Evolutionary conservation across 345 rosid genomes (phyloP).

Genomic region (Corchorus olitorius): DNA sequence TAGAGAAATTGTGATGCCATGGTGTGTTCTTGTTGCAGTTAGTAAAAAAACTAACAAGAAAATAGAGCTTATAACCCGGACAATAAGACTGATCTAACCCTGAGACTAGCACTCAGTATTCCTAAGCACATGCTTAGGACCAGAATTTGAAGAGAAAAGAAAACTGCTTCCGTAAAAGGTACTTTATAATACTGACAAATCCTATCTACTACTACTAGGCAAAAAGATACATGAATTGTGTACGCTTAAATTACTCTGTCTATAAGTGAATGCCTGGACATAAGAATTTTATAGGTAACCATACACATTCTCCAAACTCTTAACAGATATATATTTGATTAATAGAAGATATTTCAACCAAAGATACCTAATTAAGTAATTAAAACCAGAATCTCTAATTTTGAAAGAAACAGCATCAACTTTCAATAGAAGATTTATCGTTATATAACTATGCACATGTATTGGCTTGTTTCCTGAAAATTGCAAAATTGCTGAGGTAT

Average conservation of each 20-base stretch:
- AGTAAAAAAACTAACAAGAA: background rate
- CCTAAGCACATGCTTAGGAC: too few relatives aligned
- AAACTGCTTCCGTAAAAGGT: background rate
- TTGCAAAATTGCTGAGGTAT: slow-evolving; percentile 15
- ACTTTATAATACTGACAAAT: background rate
- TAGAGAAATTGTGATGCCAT: background rate
- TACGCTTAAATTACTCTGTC: background rate
- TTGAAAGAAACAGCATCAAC: slow-evolving; percentile 18
- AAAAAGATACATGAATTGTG: background rate
- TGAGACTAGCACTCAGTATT: background rate
- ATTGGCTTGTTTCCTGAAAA: slow-evolving; percentile 22
- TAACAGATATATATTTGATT: background rate
- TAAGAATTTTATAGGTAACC: background rate
- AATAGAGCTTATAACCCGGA: background rate
- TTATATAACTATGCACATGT: slow-evolving; percentile 12
- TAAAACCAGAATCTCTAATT: slow-evolving; percentile 12
- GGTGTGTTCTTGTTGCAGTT: background rate
- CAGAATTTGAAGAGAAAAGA: background rate
- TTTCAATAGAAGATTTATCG: slow-evolving; percentile 17
- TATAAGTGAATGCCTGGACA: background rate
- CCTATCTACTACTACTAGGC: background rate
- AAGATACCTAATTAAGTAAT: slow-evolving; percentile 7
- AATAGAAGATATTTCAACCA: background rate
- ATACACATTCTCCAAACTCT: background rate
- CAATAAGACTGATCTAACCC: background rate